Percentiles rank a stretch among this genome's conserved stretches.
Evolutionary conservation across 2,329 filamentous ascomycete genomes (phyloP).

Genomic region (Aspergillus sp.): DNA sequence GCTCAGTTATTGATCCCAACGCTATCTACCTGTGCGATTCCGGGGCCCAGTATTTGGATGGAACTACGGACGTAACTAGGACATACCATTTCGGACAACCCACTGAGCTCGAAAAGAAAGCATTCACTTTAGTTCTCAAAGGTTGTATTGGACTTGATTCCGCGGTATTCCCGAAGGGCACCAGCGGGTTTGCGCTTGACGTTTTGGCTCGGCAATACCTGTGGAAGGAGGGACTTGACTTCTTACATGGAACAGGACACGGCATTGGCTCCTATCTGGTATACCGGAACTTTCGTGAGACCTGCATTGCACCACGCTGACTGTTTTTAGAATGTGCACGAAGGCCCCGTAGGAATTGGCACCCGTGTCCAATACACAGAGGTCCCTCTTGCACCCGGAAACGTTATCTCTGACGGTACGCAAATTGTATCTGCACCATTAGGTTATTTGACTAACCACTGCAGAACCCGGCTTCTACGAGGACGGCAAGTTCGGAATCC

Average conservation of each 20-base stretch:
- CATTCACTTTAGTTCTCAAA: constrained; percentile 93
- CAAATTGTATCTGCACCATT: neutral
- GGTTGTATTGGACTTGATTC: constrained; percentile 87
- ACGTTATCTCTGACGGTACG: constrained; percentile 80
- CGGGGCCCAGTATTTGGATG: constrained; percentile 92
- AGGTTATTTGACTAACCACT: constrained; percentile 16
- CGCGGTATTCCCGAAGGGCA: constrained; percentile 90
- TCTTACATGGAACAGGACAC: constrained; percentile 93
- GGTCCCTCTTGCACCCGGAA: constrained; percentile 83
- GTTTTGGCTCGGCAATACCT: constrained; percentile 84
- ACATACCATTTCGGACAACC: constrained; percentile 90
- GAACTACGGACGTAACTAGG: constrained; percentile 92
- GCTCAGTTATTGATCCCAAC: constrained; percentile 77
- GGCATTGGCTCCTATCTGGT: constrained; percentile 86
- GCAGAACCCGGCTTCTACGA: constrained; percentile 93
- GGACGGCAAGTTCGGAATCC: constrained; percentile 89
- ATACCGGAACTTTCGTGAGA: neutral
- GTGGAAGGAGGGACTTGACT: constrained; percentile 92
- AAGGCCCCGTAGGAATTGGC: constrained; percentile 94
- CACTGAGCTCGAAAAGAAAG: constrained; percentile 76
- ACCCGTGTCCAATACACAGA: constrained; percentile 89
- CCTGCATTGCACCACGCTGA: constrained; percentile 17
- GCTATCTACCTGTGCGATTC: constrained; percentile 95
- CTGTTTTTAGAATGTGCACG: constrained; percentile 72
- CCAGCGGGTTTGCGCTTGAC: constrained; percentile 89